Evolutionary conservation across 805 yeast species (phyloP).

Genomic region (Pichia phayaonensis): DNA sequence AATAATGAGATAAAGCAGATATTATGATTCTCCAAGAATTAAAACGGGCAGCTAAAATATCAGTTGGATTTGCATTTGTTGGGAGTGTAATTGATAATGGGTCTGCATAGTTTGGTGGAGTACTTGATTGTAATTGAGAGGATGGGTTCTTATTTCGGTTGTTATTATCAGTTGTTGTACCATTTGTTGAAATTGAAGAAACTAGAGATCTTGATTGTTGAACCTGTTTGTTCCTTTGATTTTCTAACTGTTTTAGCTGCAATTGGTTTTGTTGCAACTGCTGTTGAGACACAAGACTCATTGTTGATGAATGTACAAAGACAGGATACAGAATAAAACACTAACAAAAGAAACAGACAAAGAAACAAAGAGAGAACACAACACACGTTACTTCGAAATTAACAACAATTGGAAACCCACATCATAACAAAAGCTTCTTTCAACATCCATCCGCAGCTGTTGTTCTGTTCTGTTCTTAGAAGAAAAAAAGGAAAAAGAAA

Average conservation of each 20-base stretch:
- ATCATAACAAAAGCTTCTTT: background rate
- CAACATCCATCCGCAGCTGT: background rate
- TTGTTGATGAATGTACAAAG: background rate
- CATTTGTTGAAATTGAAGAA: slow-evolving; percentile 19
- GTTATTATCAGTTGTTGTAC: slow-evolving; percentile 26
- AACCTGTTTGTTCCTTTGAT: slow-evolving; percentile 35
- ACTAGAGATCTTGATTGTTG: slow-evolving; percentile 36
- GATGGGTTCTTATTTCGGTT: slow-evolving; percentile 11
- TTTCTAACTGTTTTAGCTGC: slow-evolving; percentile 39
- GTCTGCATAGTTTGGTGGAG: slow-evolving; percentile 27
- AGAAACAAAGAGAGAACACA: too few species aligned
- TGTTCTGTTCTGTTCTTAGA: background rate
- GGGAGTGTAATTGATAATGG: slow-evolving; percentile 48
- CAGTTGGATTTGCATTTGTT: slow-evolving; percentile 70
- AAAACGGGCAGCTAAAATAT: slow-evolving; percentile 74
- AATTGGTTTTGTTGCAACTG: slow-evolving; percentile 40
- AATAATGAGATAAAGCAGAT: slow-evolving; percentile 63
- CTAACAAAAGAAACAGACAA: background rate
- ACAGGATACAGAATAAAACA: background rate
- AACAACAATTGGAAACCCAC: background rate
- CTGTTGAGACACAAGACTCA: slow-evolving; percentile 34
- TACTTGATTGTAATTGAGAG: slow-evolving; percentile 10
- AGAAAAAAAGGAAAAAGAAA: background rate
- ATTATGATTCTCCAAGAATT: slow-evolving; percentile 80
- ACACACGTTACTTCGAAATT: too few species aligned